Evolutionary conservation across 805 yeast genomes (phyloP), one percentile per base, ranked within the genome.

Genomic region (Starmerella khaoyaiensis): DNA sequence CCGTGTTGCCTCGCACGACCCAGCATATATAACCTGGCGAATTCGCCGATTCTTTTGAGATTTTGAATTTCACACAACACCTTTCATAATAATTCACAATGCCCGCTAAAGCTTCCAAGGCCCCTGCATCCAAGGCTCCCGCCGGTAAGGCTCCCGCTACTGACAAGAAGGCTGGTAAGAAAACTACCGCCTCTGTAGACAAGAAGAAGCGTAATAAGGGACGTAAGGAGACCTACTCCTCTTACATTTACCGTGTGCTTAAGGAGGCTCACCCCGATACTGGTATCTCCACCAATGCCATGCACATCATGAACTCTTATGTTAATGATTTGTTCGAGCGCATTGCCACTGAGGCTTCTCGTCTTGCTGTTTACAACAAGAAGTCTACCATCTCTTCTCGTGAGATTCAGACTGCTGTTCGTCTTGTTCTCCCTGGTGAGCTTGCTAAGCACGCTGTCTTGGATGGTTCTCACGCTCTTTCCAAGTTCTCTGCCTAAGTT

Each of bases 181-280:
- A 82, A 72, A 81, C 93, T 61, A 73, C 93, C 49, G 69, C 82
- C 49, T 60, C 79, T 52, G 71, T 75, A 41, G 86, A 75, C 58
- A 65, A 76, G 62, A 84, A 83, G 76, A 86, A 80, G 79, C 83
- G 93, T 73, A 61, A 82, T 54, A 86, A 84, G 79, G 68, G 86
- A 57, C 83, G 96, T 77, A 84, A 83, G 79, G 96, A 87, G 71
- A 83, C 96, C 50, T 87, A 84, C 74, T 83, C 94, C 50, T 84
- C 96, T 48, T 87, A 87, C 71, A 87, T 87, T 64, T 87, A 86
- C 90, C 87, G 87, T 70, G 96, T 86, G 53, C 79, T 87, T 64
- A 86, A 86, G 70, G 96, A 87, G 74, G 86, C 96, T 48, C 97
- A 87, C 69, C 97, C 96, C 66, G 96, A 87, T 66, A 87, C 97